Evolutionary conservation across 2,329 filamentous ascomycete species (phyloP), one percentile per base, ranked within the genome.

Genomic region (Fusarium brevicatenulatum): DNA sequence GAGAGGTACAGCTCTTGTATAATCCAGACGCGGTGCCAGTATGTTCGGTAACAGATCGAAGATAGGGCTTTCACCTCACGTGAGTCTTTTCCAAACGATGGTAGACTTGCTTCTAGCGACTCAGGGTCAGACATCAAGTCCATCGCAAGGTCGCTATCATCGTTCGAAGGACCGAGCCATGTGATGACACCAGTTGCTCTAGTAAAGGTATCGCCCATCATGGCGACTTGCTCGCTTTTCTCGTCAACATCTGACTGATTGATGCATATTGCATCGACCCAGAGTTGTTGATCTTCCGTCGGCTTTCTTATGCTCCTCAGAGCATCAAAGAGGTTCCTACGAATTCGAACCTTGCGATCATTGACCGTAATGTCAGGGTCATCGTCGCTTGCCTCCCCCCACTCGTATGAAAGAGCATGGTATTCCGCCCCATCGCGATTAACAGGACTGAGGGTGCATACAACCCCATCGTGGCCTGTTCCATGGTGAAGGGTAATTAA

Each of bases 21-120:
- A 7, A 50, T 50, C 30, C 46, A 49, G 3, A 50, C 30, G 12
- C 30, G 46, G 3, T 15, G 15, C 46, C 46, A 34, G 10, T 50
- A 50, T 18, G 0, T 12, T 9, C 47, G 9, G 7, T 23, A 3
- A 13, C 21, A 50, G 5, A 49, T 6, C 1, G 46, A 12, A 4
- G 3, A 2, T 5, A 49, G 1, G 7, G 46, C 9, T 3, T 16
- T 32, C 3, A 0, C 1, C 28, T 49, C 9, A 0, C 4, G 7
- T 2, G 46, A 49, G 28, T 25, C 0, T 30, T 16, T 30, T 12
- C 3, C 1, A 1, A 47, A 28, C 0, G 19, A 47, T 15, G 42
- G 16, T 7, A 44, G 23, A 5, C 16, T 44, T 15, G 40, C n/a
- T 11, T 7, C 2, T 7, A 44, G 42, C n/a, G n/a, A 19, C 0